These are phyloP conservation scores for Cyamopsis tetragonoloba DNA, from an alignment of 306 rosid genomes.

Conservation along the genomic window DNA sequence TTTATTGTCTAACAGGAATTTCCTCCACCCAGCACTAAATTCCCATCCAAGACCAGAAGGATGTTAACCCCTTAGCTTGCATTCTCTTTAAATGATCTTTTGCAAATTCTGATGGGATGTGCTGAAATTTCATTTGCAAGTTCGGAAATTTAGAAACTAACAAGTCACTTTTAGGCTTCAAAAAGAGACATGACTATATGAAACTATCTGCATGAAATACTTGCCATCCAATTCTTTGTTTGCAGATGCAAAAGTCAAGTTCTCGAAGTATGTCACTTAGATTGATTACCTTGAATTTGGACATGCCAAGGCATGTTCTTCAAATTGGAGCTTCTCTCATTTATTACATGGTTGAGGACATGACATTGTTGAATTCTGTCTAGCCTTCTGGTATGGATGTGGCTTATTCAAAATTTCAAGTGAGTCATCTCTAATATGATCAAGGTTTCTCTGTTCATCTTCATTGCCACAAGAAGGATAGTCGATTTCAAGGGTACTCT, in stretches of 20 bases:
- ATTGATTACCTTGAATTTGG: not conserved
- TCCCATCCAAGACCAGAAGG: not conserved
- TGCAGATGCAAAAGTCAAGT: not conserved
- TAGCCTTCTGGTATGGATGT: slow-evolving; percentile 21
- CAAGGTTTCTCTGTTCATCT: not conserved
- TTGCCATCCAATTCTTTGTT: not conserved
- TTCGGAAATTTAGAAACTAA: not conserved
- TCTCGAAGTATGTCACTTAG: not conserved
- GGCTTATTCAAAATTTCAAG: not conserved
- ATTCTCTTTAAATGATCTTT: not conserved
- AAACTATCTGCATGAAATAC: not conserved
- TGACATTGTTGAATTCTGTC: not conserved
- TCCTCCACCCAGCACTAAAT: slow-evolving; percentile 35
- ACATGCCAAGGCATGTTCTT: not conserved
- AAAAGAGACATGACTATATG: not conserved
- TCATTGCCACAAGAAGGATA: not conserved
- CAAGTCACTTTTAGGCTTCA: not conserved
- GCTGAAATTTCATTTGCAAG: not conserved
- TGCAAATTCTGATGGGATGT: not conserved
- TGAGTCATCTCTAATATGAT: not conserved
- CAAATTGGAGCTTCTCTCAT: not conserved
- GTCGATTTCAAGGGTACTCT: slow-evolving; percentile 13
- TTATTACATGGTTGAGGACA: slow-evolving; percentile 8
- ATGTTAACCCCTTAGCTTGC: not conserved
- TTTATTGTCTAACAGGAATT: slow-evolving; percentile 20